Evolutionary conservation across 495 filamentous ascomycete species (phyloP), one percentile per base, ranked within the genome.

Genomic region (Podospora didyma): DNA sequence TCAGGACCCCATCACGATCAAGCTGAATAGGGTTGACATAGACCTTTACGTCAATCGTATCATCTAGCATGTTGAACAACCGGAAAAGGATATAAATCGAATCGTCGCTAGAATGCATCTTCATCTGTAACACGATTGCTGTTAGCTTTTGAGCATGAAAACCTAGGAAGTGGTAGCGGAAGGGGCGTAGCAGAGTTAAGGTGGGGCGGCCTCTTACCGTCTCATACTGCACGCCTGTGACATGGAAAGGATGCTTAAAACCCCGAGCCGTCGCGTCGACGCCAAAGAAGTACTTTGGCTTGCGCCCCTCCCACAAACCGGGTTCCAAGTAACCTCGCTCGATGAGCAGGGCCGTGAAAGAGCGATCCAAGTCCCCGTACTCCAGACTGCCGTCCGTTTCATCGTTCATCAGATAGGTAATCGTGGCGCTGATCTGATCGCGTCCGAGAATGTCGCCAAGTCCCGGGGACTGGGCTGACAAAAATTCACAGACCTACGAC

Each of bases 71-170:
- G 24, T 75, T 62, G 58, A 60, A 77, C 17, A 77, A 70, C 16
- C 76, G 65, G 58, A 75, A 71, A 49, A 78, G 70, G n/a, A 74
- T 54, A 50, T 76, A 79, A 10, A 77, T 57, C 31, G 49, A 57
- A 12, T 51, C 45, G 7, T 55, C 45, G 2, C 28, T 54, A 11
- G 37, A 49, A 1, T 59, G 39, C 14, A 7, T 51, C 45, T 42
- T 22, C 62, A 69, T 65, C 62, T 70, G 3, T 9, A 9, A 31
- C 9, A 31, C 26, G 9, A 31, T 17, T 42, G 39, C 12, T 42
- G 39, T 42, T 42, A 28, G 19, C 22, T 12, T n/a, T n/a, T n/a
- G n/a, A n/a, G n/a, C n/a, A n/a, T n/a, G n/a, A n/a, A n/a, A n/a
- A n/a, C n/a, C n/a, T n/a, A n/a, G n/a, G n/a, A n/a, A n/a, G n/a